phyloP scores from a whole-genome alignment of 768 basidiomycete genomes.

The Leucocoprinus birnbaumii region DNA sequence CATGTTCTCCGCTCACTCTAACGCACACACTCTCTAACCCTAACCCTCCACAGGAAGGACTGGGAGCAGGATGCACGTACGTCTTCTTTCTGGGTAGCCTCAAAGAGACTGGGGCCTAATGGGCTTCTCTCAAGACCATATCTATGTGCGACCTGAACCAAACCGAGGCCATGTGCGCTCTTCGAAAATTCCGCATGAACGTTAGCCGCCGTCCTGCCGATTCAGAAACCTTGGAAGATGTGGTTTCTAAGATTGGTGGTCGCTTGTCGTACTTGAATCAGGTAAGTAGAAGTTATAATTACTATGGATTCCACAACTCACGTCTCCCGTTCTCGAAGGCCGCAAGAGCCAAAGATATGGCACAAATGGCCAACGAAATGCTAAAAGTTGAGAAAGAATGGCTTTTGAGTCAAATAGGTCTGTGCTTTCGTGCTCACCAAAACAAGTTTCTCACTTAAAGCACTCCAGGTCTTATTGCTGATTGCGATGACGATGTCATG shows the following conservation, averaged over 20 bases:
- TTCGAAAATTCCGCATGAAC: constrained; percentile 46
- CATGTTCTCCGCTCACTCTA: too few species aligned
- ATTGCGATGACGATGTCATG: constrained; percentile 86
- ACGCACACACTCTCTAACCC: too few species aligned
- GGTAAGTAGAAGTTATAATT: constrained; percentile 21
- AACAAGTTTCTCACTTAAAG: neutral
- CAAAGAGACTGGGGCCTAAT: neutral
- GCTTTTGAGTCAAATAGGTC: constrained; percentile 75
- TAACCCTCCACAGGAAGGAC: constrained; percentile 3
- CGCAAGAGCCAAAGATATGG: constrained; percentile 58
- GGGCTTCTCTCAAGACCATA: constrained; percentile 45
- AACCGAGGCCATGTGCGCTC: constrained; percentile 56
- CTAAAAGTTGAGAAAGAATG: constrained; percentile 75
- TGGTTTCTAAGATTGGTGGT: constrained; percentile 69
- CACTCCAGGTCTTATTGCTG: constrained; percentile 58
- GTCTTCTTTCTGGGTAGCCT: constrained; percentile 13
- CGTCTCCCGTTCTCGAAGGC: constrained; percentile 28
- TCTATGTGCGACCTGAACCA: constrained; percentile 69
- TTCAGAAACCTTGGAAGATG: constrained; percentile 37
- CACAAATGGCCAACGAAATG: constrained; percentile 60
- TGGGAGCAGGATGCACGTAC: constrained; percentile 52
- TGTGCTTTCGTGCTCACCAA: constrained; percentile 8
- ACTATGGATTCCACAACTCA: neutral
- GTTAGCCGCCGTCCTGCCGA: constrained; percentile 26
- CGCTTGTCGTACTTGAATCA: constrained; percentile 75